phyloP scores from a whole-genome alignment of 2,329 filamentous ascomycete genomes.

The Colletotrichum nymphaeae region DNA sequence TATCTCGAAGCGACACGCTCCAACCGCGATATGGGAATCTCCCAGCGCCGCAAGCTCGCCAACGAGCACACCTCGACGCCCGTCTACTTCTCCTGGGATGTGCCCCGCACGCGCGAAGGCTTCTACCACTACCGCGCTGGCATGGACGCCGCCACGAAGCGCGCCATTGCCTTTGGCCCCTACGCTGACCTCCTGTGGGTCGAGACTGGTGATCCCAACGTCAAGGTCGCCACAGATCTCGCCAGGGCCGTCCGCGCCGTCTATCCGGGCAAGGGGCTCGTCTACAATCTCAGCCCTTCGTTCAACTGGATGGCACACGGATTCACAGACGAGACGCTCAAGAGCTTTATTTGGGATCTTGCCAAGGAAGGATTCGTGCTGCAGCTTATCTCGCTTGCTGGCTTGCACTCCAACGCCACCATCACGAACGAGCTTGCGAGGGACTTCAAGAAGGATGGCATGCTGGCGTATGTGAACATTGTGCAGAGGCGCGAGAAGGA shows the following conservation, averaged over 20 bases:
- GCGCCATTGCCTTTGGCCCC: constrained; percentile 89
- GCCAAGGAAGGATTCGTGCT: constrained; percentile 85
- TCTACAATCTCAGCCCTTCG: constrained; percentile 95
- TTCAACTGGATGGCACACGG: constrained; percentile 99
- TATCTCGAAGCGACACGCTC: constrained; percentile 73
- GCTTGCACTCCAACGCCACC: constrained; percentile 73
- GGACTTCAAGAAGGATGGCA: constrained; percentile 89
- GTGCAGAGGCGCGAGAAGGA: constrained; percentile 93
- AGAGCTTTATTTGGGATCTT: constrained; percentile 96
- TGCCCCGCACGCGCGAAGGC: constrained; percentile 91
- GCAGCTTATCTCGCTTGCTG: constrained; percentile 75
- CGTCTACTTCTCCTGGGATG: constrained; percentile 89
- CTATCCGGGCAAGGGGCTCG: constrained; percentile 85
- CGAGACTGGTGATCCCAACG: constrained; percentile 90
- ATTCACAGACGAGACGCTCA: constrained; percentile 84
- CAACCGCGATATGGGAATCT: constrained; percentile 81
- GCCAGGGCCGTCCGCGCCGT: constrained; percentile 78
- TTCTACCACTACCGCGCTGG: constrained; percentile 92
- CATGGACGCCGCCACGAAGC: constrained; percentile 89
- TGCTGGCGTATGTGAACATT: constrained; percentile 97
- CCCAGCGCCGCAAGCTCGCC: constrained; percentile 80
- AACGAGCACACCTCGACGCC: constrained; percentile 73
- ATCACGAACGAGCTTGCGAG: constrained; percentile 80
- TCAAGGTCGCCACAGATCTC: constrained; percentile 80
- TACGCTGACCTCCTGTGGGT: constrained; percentile 98